phyloP scores from a whole-genome alignment of 768 basidiomycete species.

The Russula virescens region DNA sequence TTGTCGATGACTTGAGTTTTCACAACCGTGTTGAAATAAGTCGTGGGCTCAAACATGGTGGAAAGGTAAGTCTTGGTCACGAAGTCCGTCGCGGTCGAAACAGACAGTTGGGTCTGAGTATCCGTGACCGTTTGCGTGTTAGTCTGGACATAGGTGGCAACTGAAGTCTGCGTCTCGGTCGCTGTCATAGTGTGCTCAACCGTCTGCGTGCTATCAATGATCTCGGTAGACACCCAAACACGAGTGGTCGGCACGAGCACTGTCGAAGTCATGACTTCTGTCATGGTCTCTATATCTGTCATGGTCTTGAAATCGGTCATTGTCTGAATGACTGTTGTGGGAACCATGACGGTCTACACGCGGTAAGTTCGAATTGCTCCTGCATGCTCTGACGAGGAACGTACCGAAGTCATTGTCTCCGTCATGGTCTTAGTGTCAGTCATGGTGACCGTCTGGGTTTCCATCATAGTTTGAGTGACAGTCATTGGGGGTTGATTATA shows the following conservation, averaged over 20 bases:
- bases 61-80: conserved; percentile 50
- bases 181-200: conserved; percentile 30
- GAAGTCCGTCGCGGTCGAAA: conserved; percentile 51
- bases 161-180: conserved; percentile 53
- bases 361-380: neutral
- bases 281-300: conserved; percentile 22
- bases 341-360: conserved; percentile 16
- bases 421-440: conserved; percentile 27
- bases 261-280: conserved; percentile 39
- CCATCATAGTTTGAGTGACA: conserved; percentile 36
- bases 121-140: conserved; percentile 33
- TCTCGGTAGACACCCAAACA: conserved; percentile 51
- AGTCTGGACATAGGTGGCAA: conserved; percentile 48
- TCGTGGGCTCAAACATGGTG: conserved; percentile 52
- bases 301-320: conserved; percentile 24
- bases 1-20: conserved; percentile 55
- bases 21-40: conserved; percentile 48
- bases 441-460: conserved; percentile 38
- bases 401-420: conserved; percentile 27
- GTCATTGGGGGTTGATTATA: conserved; percentile 35
- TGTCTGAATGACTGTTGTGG: conserved; percentile 23
- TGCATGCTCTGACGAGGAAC: neutral
- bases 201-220: conserved; percentile 53
- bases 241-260: conserved; percentile 57
- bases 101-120: conserved; percentile 39